Conservation (phyloP, 176 grass and related monocot genomes). For the Oryza coarctata region DNA sequence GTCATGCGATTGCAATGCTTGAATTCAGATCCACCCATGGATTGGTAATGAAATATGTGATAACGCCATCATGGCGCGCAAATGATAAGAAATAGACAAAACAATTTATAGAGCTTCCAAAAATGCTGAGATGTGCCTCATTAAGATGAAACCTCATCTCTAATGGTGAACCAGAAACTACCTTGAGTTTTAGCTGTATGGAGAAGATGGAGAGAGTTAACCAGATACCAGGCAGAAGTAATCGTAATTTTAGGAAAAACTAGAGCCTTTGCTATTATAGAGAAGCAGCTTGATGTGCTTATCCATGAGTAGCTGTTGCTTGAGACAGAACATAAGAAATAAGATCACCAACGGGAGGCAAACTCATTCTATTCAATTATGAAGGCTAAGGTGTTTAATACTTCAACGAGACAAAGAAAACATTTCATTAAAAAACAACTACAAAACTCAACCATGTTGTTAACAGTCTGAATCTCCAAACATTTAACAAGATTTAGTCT, state of each 20-base stretch:
- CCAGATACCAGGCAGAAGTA: not conserved
- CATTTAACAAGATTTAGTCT: not conserved
- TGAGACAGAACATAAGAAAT: conserved; percentile 9
- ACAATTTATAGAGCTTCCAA: not conserved
- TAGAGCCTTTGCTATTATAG: not conserved
- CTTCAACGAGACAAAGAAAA: not conserved
- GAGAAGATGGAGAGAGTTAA: not conserved
- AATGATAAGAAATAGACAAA: conserved; percentile 9
- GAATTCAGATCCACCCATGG: not conserved
- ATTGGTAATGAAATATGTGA: conserved; percentile 4
- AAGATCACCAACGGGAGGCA: not conserved
- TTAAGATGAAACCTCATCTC: not conserved
- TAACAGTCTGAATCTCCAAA: not conserved
- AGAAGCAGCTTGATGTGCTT: not conserved
- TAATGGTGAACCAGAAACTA: not conserved
- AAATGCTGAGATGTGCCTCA: not conserved
- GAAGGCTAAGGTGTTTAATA: not conserved
- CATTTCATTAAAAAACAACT: conserved; percentile 1
- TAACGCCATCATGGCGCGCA: not conserved
- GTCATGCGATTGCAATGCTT: not conserved
- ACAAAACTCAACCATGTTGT: conserved; percentile 16
- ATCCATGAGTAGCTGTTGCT: not conserved
- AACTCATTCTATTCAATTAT: not conserved
- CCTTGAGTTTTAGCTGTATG: not conserved
- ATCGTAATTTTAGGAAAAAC: not conserved